These are phyloP conservation scores for Calocybe gangraenosa DNA, from an alignment of 768 basidiomycete genomes.

Conservation along the genomic window DNA sequence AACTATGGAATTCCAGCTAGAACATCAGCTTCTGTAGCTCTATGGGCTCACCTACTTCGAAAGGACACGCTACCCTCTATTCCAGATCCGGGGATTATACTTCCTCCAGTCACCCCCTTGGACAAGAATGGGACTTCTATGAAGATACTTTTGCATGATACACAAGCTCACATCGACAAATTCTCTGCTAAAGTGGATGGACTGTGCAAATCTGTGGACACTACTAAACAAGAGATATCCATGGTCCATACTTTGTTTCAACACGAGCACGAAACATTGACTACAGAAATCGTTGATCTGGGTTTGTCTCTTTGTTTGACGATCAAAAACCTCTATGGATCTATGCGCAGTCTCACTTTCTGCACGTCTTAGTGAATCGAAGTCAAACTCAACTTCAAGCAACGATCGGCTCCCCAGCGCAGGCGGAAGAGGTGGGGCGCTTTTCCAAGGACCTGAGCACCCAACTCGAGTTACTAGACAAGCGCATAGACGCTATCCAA, in stretches of 20 bases:
- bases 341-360: slow-evolving; percentile 9
- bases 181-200: slow-evolving; percentile 55
- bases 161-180: slow-evolving; percentile 64
- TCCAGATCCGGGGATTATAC: slow-evolving; percentile 13
- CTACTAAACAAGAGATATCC: slow-evolving; percentile 49
- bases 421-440: slow-evolving; percentile 35
- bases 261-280: slow-evolving; percentile 51
- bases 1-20: slow-evolving; percentile 22
- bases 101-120: slow-evolving; percentile 41
- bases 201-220: slow-evolving; percentile 47
- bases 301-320: slow-evolving; percentile 32
- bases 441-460: slow-evolving; percentile 37
- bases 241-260: slow-evolving; percentile 55
- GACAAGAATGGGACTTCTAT: slow-evolving; percentile 70
- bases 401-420: slow-evolving; percentile 53
- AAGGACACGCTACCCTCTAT: slow-evolving; percentile 31
- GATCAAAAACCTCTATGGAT: slow-evolving; percentile 11
- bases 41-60: slow-evolving; percentile 59
- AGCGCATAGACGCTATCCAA: slow-evolving; percentile 55
- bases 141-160: slow-evolving; percentile 70
- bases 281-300: slow-evolving; percentile 51
- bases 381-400: slow-evolving; percentile 59
- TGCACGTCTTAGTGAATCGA: slow-evolving; percentile 45
- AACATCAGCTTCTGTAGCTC: slow-evolving; percentile 28
- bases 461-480: slow-evolving; percentile 20